These are phyloP conservation scores for Ampelocalamus luodianensis DNA, from an alignment of 176 grass and related monocot species.

Conservation along the genomic window DNA sequence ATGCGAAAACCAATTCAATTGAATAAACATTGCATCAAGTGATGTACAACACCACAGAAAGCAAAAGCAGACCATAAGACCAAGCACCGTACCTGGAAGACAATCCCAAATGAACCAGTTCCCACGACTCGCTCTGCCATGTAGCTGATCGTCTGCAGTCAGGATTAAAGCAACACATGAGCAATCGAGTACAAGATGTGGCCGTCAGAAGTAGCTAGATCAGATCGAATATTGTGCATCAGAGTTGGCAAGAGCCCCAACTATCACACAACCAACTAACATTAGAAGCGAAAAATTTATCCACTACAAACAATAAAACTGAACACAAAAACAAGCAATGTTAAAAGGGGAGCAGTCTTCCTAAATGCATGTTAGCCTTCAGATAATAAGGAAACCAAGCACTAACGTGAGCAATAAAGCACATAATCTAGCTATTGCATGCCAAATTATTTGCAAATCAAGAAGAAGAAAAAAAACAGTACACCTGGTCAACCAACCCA, in stretches of 20 bases:
- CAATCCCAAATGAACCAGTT: constrained; percentile 82
- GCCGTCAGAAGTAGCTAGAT: neutral
- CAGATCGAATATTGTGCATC: neutral
- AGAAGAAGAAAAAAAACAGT: too few species aligned
- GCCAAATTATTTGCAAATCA: neutral
- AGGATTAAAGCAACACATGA: neutral
- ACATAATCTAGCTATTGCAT: neutral
- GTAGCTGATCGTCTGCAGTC: constrained; percentile 74
- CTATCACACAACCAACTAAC: neutral
- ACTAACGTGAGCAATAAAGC: neutral
- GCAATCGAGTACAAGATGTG: neutral
- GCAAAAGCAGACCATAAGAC: neutral
- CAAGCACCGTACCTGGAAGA: constrained; percentile 65
- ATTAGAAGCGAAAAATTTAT: neutral
- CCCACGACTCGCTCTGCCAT: constrained; percentile 80
- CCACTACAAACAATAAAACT: neutral
- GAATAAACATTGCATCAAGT: neutral
- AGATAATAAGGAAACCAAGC: neutral
- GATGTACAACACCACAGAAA: neutral
- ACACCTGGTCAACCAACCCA: neutral
- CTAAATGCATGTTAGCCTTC: neutral
- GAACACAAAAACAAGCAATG: neutral
- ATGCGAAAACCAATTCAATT: constrained; percentile 24
- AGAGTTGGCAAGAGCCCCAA: neutral
- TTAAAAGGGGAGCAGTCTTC: neutral